These are phyloP conservation scores for Takakia lepidozioides DNA, from an alignment of 225 moss, liverwort and hornwort genomes.

Conservation along the genomic window DNA sequence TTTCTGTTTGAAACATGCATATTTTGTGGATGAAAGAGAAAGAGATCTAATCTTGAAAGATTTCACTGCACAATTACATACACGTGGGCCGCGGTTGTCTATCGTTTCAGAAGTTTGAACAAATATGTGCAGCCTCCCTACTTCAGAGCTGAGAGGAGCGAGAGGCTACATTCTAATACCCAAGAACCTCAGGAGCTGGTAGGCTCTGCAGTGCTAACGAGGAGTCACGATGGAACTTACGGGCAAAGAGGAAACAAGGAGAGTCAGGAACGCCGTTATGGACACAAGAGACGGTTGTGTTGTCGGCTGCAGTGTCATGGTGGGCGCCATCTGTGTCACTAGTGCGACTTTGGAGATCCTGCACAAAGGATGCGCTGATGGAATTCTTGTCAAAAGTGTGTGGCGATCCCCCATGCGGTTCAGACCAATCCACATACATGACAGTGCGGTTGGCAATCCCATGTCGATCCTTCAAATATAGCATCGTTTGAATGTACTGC, in stretches of 20 bases:
- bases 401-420: constrained; percentile 14
- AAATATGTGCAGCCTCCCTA: too few relatives aligned
- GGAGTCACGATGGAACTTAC: constrained; percentile 16
- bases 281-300: constrained; percentile 11
- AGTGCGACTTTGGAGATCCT: constrained; percentile 14
- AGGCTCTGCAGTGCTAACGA: constrained; percentile 9
- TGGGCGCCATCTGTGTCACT: constrained; percentile 28
- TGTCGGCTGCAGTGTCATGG: constrained; percentile 25
- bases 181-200: constrained; percentile 16
- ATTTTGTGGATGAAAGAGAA: too few relatives aligned
- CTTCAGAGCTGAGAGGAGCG: too few relatives aligned
- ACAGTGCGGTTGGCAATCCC: constrained; percentile 36
- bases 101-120: too few relatives aligned
- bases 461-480: constrained; percentile 16
- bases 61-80: too few relatives aligned
- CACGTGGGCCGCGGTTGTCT: too few relatives aligned
- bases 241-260: constrained; percentile 45
- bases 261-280: constrained; percentile 11
- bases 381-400: neutral
- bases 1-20: too few relatives aligned
- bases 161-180: constrained; percentile 20
- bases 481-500: constrained; percentile 34
- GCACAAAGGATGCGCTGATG: neutral
- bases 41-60: too few relatives aligned
- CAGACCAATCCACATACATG: constrained; percentile 26